Base-by-base conservation (phyloP, 2,329 filamentous ascomycete species). In the Arthrinium puccinioides region DNA sequence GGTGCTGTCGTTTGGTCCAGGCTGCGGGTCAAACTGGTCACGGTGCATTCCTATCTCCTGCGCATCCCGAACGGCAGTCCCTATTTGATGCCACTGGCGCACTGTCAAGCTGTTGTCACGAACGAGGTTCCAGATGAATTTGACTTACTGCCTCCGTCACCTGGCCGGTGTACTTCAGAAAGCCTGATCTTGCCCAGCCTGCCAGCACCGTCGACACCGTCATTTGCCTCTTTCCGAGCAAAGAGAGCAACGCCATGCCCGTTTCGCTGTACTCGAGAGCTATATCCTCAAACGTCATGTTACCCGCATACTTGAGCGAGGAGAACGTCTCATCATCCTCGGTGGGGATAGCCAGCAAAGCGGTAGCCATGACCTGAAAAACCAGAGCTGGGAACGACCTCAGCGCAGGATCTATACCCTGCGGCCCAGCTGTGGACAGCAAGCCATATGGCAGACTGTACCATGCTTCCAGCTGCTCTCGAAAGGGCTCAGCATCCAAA, bases 21-120 rank as follows among this genome's bases (percentile, higher is more conserved):
- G 68, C 33, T 66, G 66, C 0, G 72, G 72, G 44, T 77, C 72
- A 20, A 69, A 55, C 24, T 59, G 63, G 43, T 74, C 69, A 10
- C 69, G 64, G 45, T 82, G 71, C 47, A 82, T 59, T 10, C 76
- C 77, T 27, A 81, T 67, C 46, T 80, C 76, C 50, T 81, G 76
- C 0, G 74, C 77, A 50, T 81, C 76, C 27, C 74, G 63, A 38
- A 81, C 78, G 1, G 72, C 69, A 16, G 67, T 63, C 1, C 72
- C 71, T 21, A 81, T 62, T 2, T 66, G 64, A 49, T 77, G 72
- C 71, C 72, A 76, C 69, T 74, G 35, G 18, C 5, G 26, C 13
- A 7, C 19, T 24, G 43, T 52, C 37, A 20, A 16, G 4, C 21
- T 15, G n/a, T 13, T 4, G 18, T 10, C 24, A 21, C 8, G 18